These are phyloP conservation scores for Bocquillonia castaneifolia DNA, from an alignment of 441 rosid genomes.

Conservation along the genomic window DNA sequence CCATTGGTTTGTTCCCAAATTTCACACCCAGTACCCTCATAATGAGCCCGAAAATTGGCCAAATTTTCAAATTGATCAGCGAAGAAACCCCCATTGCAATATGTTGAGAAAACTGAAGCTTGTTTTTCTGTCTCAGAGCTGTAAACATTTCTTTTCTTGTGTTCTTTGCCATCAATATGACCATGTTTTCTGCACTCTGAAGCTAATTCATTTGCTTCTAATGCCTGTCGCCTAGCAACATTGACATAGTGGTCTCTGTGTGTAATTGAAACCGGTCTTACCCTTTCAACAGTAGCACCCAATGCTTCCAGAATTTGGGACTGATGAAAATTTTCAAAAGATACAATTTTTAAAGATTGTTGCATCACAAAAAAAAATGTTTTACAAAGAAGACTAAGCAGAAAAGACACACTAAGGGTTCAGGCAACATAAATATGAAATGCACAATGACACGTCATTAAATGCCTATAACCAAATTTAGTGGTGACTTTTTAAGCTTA, in stretches of 20 bases:
- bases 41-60: conserved; percentile 86
- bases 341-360: conserved; percentile 12
- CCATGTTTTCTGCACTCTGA: conserved; percentile 30
- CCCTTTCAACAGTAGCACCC: conserved; percentile 91
- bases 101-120: conserved; percentile 33
- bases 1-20: conserved; percentile 86
- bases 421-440: not conserved
- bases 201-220: conserved; percentile 66
- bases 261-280: conserved; percentile 87
- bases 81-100: conserved; percentile 70
- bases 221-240: conserved; percentile 76
- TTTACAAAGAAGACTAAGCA: not conserved
- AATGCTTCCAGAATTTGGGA: conserved; percentile 90
- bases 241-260: conserved; percentile 89
- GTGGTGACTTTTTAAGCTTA: not conserved
- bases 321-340: conserved; percentile 37
- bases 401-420: not conserved
- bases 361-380: not conserved
- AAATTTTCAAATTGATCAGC: conserved; percentile 96
- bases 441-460: not conserved
- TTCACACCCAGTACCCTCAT: conserved; percentile 90
- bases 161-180: conserved; percentile 29
- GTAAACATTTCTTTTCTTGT: conserved; percentile 39
- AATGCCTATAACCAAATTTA: not conserved
- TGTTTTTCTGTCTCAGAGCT: conserved; percentile 33